Conservation (phyloP, 306 rosid genomes). For the Amphicarpaea edgeworthii region DNA sequence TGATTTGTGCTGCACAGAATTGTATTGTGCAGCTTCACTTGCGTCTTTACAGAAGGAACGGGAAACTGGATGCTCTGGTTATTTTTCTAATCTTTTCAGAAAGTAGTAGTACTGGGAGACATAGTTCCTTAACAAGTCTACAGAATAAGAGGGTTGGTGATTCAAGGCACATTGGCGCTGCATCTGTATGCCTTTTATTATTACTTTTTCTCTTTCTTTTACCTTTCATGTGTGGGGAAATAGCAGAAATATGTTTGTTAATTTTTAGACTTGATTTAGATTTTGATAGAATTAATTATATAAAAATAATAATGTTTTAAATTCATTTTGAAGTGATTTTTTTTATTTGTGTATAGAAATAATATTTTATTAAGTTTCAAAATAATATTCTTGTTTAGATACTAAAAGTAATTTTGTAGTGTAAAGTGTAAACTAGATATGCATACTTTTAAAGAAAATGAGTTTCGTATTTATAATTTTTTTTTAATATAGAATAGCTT, state of each 20-base stretch:
- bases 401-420: too few relatives aligned
- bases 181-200: background rate
- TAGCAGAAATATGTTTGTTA: background rate
- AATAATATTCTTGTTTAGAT: too few relatives aligned
- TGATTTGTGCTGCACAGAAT: constrained; percentile 30
- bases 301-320: background rate
- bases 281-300: background rate
- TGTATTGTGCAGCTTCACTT: constrained; percentile 15
- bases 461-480: background rate
- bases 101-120: constrained; percentile 11
- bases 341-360: background rate
- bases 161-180: constrained; percentile 4
- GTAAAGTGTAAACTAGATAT: too few relatives aligned
- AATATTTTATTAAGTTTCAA: too few relatives aligned
- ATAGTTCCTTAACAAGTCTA: background rate
- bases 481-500: background rate
- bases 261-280: background rate
- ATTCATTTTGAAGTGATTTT: background rate
- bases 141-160: constrained; percentile 1
- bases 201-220: background rate
- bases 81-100: background rate
- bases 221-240: background rate
- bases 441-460: background rate
- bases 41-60: constrained; percentile 13
- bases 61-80: constrained; percentile 9